Evolutionary conservation across 805 yeast genomes (phyloP).

Genomic region (Starmerella apis): DNA sequence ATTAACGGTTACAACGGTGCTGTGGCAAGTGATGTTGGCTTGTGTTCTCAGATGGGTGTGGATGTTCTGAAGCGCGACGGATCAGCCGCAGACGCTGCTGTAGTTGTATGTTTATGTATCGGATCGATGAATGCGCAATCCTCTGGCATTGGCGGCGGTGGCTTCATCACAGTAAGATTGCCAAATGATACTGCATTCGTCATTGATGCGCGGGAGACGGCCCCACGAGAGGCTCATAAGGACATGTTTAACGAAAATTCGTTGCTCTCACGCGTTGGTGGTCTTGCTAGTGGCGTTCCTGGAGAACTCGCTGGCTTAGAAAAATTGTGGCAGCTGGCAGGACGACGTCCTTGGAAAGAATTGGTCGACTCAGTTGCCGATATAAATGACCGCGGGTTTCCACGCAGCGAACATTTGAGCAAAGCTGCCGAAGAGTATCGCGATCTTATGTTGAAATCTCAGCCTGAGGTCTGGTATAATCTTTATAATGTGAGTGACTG

Average conservation of each 20-base stretch:
- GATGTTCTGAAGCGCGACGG: slow-evolving; percentile 47
- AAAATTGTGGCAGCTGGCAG: slow-evolving; percentile 48
- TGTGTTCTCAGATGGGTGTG: slow-evolving; percentile 55
- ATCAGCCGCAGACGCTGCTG: slow-evolving; percentile 88
- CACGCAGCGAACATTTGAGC: slow-evolving; percentile 38
- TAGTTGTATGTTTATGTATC: slow-evolving; percentile 77
- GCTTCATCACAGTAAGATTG: slow-evolving; percentile 47
- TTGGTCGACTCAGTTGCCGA: slow-evolving; percentile 66
- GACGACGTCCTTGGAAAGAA: slow-evolving; percentile 58
- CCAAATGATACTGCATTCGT: slow-evolving; percentile 43
- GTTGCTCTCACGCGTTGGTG: slow-evolving; percentile 56
- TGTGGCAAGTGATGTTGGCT: slow-evolving; percentile 55
- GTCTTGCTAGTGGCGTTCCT: slow-evolving; percentile 80
- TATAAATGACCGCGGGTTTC: slow-evolving; percentile 56
- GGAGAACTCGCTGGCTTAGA: slow-evolving; percentile 86
- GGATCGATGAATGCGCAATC: slow-evolving; percentile 75
- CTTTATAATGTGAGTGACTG: slow-evolving; percentile 26
- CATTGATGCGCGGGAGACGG: slow-evolving; percentile 82
- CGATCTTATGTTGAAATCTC: slow-evolving; percentile 28
- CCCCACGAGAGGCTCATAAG: slow-evolving; percentile 53
- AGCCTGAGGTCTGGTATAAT: slow-evolving; percentile 18
- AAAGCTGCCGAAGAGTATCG: slow-evolving; percentile 33
- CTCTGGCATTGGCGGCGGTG: slow-evolving; percentile 93
- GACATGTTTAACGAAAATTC: slow-evolving; percentile 50
- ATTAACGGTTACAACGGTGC: slow-evolving; percentile 39